Base-by-base conservation (phyloP, 2,329 filamentous ascomycete genomes). In the Penicillium sp. region DNA sequence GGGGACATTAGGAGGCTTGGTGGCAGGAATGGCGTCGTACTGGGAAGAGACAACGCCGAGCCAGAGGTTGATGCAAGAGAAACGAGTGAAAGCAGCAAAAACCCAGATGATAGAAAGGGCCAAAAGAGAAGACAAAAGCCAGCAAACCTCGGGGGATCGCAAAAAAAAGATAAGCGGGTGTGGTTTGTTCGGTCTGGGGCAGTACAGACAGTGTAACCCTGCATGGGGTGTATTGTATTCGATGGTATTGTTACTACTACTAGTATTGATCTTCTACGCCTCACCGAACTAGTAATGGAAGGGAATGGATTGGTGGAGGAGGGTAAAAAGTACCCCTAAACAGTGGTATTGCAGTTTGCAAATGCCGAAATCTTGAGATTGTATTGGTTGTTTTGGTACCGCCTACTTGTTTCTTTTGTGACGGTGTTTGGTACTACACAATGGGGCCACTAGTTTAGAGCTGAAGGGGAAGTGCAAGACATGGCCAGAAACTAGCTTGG, bases 161-260 rank as follows among this genome's bases (percentile, higher is more conserved):
- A 59, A 42, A 60, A 55, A 55, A 60, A 60, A 47, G 50, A 53
- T 47, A 59, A 54, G 40, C 24, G 51, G 51, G 37, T 19, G 19
- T 19, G 19, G 30, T 24, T n/a, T 28, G 33, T 51, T 51, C 30
- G 22, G 51, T 55, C 53, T 45, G 53, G 53, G 38, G 37, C 51
- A 28, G 22, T n/a, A 42, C 19, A 42, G 37, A 7, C 8, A 42
- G 13, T 40, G 51, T 54, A 42, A 42, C 8, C n/a, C 4, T 10
- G 37, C 28, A 26, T 42, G 15, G 22, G 24, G 22, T 3, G 22
- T 26, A 38, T 13, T 19, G 22, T 38, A 37, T 10, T 12, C 1
- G n/a, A 37, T 24, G 50, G 30, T 53, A 38, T 53, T 53, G 24
- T n/a, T 28, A 30, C 13, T 9, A 30, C 13, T 9, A 17, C 26